phyloP scores from a whole-genome alignment of 148 eudicot species.

The Silene conica region DNA sequence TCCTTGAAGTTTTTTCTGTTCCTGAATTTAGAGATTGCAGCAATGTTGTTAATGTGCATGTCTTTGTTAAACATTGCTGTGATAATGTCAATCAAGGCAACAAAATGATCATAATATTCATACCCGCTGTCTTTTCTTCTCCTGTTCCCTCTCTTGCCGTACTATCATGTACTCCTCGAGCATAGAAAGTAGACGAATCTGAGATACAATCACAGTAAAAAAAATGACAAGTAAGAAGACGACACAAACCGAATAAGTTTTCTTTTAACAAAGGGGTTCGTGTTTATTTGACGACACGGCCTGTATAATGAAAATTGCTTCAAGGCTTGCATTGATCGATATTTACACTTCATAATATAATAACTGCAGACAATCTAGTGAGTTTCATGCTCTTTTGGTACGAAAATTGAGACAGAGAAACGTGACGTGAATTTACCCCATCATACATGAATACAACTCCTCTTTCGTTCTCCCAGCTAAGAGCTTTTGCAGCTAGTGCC shows the following conservation, averaged over 20 bases:
- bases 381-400: not conserved
- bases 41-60: not conserved
- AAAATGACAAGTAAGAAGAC: not conserved
- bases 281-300: not conserved
- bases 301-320: not conserved
- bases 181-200: slow-evolving; percentile 78
- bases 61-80: not conserved
- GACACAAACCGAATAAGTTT: not conserved
- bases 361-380: not conserved
- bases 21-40: slow-evolving; percentile 40
- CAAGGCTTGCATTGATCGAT: not conserved
- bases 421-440: slow-evolving; percentile 20
- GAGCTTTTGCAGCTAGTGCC: slow-evolving; percentile 56
- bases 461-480: slow-evolving; percentile 76
- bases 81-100: not conserved
- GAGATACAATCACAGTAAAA: slow-evolving; percentile 11
- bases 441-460: slow-evolving; percentile 66
- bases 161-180: slow-evolving; percentile 78
- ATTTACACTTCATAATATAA: not conserved
- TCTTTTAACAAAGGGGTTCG: too few species aligned
- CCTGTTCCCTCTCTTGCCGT: slow-evolving; percentile 73
- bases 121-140: slow-evolving; percentile 72
- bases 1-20: slow-evolving; percentile 94
- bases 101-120: not conserved
- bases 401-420: not conserved